Conservation (phyloP, 306 rosid genomes). For the Leucaena leucocephala region DNA sequence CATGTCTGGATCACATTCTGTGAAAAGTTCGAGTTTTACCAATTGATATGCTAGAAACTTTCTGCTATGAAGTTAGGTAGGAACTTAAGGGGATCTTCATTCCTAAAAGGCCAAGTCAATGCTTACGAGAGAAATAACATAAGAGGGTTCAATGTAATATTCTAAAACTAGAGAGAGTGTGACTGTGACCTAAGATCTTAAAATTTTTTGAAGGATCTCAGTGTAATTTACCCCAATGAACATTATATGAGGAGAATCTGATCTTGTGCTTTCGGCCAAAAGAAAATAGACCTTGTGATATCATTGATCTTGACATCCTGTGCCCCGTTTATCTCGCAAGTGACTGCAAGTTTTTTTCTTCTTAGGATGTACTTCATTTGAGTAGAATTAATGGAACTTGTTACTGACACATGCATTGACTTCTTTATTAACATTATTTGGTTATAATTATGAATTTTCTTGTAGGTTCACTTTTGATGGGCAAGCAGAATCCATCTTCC, state of each 20-base stretch:
- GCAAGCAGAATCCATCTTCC: background rate
- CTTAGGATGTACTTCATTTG: background rate
- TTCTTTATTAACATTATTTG: background rate
- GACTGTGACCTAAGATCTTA: background rate
- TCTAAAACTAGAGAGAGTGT: background rate
- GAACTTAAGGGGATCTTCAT: background rate
- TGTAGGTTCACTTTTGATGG: conserved; percentile 19
- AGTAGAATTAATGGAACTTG: conserved; percentile 1
- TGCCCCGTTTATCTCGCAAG: background rate
- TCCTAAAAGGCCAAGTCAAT: background rate
- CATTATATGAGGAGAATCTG: background rate
- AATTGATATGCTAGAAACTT: background rate
- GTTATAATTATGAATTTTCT: background rate
- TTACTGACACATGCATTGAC: background rate
- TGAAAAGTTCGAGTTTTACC: background rate
- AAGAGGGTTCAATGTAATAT: background rate
- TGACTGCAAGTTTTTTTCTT: background rate
- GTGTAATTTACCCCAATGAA: background rate
- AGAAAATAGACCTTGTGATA: background rate
- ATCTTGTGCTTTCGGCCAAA: background rate
- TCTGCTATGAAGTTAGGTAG: background rate
- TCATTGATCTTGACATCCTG: background rate
- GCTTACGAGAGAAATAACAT: background rate
- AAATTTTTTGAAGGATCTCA: background rate
- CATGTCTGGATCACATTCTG: background rate